These are phyloP conservation scores for Glarea lozoyensis DNA, from an alignment of 495 filamentous ascomycete species.

Conservation along the genomic window DNA sequence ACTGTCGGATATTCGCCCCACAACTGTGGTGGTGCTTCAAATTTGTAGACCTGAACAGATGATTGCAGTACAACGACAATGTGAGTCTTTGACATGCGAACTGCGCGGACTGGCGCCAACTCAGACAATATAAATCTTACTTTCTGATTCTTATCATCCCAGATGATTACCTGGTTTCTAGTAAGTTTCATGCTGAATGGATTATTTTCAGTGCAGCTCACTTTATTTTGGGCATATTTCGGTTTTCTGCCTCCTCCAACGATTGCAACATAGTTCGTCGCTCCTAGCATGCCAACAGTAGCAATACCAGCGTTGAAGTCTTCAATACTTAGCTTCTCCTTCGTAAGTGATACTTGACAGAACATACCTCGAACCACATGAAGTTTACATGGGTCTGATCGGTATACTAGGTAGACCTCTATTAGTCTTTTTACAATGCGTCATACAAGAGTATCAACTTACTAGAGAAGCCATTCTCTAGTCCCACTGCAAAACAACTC, in stretches of 20 bases:
- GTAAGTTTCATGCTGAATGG: neutral
- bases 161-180: conserved; percentile 61
- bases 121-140: conserved; percentile 66
- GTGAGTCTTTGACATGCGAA: conserved; percentile 66
- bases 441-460: conserved; percentile 24
- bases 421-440: neutral
- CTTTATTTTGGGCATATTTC: conserved; percentile 84
- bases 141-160: conserved; percentile 80
- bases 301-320: conserved; percentile 84
- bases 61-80: conserved; percentile 78
- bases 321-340: conserved; percentile 23
- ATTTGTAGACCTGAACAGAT: conserved; percentile 73
- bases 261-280: conserved; percentile 79
- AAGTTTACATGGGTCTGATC: conserved; percentile 65
- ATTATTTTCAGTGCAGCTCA: conserved; percentile 21
- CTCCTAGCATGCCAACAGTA: conserved; percentile 77
- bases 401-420: conserved; percentile 51
- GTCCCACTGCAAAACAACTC: conserved; percentile 80
- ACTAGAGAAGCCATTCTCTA: conserved; percentile 85
- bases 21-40: conserved; percentile 65
- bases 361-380: conserved; percentile 53
- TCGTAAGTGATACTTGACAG: neutral
- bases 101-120: conserved; percentile 64
- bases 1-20: conserved; percentile 74
- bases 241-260: conserved; percentile 83